Evolutionary conservation across 164 flowering plant genomes (phyloP), one percentile per base, ranked within the genome.

Genomic region (Umbellularia californica): DNA sequence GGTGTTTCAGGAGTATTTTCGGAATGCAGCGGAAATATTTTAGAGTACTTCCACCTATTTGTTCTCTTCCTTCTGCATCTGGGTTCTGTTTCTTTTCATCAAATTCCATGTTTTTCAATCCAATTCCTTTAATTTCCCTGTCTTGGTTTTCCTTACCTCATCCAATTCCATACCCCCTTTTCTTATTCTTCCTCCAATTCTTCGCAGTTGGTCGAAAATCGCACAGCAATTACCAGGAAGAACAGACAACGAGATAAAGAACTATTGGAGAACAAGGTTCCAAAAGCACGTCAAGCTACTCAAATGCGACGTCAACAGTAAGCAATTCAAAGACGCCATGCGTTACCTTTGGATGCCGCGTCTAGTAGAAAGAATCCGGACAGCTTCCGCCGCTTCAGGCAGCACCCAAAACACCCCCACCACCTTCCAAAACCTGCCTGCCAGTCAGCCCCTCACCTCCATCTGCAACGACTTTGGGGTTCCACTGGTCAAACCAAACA

Each of bases 231-330:
- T 93, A 70, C 98, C 98, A 0, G 98, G 98, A 15, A 85, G 98
- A 75, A 94, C 98, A 1, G 98, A 94, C 67, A 94, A 94, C 58
- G 98, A 94, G 78, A 94, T 94, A 24, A 94, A 94, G 75, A 94
- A 94, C 77, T 94, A 94, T 74, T 94, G 98, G 98, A 85, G 98
- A 75, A 94, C 98, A 0, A 71, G 98, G 58, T 97, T 94, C 12
- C 97, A 92, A 70, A 94, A 94, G 83, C 98, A 92, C 58, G 98
- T 97, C 0, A 94, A 92, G 79, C 98, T 92, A 76, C 92, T 94
- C 28, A 86, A 84, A 78, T 94, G 96, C 74, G 98, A 94, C 80
- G 98, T 94, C 24, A 89, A 94, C 79, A 94, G 98, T 88, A 85
- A 94, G 79, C 90, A 89, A 70, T 94, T 94, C 81, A 86, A 82